phyloP scores from a whole-genome alignment of 306 rosid species.

The Chamaecrista fasciculata region DNA sequence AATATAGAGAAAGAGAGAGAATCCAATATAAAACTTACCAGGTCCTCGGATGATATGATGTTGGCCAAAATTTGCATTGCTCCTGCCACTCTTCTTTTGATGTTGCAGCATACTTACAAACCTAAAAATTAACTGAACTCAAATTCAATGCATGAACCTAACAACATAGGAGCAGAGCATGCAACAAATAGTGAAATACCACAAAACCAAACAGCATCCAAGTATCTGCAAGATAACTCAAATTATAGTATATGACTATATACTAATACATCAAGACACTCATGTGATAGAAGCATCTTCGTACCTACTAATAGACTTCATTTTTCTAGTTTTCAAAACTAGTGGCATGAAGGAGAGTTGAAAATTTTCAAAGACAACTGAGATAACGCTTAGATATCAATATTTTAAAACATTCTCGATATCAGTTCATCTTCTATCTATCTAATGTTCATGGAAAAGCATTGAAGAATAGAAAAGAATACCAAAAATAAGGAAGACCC shows the following conservation, averaged over 20 bases:
- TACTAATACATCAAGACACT: not conserved
- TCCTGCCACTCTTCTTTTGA: conserved; percentile 98
- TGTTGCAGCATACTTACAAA: conserved; percentile 70
- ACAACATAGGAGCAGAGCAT: not conserved
- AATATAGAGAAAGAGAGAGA: no score
- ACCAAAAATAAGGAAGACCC: conserved; percentile 45
- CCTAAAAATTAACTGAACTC: conserved; percentile 42
- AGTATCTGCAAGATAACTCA: not conserved
- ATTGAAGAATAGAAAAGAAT: not conserved
- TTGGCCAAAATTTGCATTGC: conserved; percentile 96
- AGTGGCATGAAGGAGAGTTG: not conserved
- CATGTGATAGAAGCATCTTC: not conserved
- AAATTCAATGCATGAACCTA: conserved; percentile 13
- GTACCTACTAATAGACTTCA: not conserved
- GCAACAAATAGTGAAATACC: not conserved
- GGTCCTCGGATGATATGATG: conserved; percentile 92
- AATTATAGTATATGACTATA: not conserved
- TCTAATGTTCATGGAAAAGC: conserved; percentile 18
- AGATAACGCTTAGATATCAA: conserved; percentile 5
- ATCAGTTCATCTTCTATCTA: conserved; percentile 4
- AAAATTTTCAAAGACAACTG: not conserved
- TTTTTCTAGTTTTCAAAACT: not conserved
- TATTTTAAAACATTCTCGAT: not conserved
- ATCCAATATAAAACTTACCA: conserved; percentile 58
- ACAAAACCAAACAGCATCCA: not conserved